A percentile compares a stretch with the other conserved stretches of the same genome.
Evolutionary conservation across 2,329 filamentous ascomycete genomes (phyloP).

Genomic region (Hansfordia pulvinata): DNA sequence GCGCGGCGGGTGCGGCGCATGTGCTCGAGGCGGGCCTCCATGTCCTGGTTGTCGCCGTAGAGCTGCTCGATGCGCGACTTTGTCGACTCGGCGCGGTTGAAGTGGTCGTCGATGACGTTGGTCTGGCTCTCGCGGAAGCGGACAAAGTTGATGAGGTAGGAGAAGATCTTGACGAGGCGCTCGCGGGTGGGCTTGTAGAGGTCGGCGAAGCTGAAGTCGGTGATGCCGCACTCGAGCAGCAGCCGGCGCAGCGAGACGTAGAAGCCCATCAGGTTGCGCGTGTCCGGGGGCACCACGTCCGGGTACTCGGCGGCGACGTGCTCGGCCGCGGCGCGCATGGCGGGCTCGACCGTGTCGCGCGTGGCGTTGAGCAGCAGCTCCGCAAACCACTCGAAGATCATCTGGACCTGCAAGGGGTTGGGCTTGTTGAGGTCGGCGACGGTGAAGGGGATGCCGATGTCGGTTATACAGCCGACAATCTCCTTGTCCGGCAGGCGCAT

Average conservation of each 20-base stretch:
- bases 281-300: conserved; percentile 77
- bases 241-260: conserved; percentile 72
- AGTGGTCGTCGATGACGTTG: conserved; percentile 78
- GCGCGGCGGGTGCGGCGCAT: conserved; percentile 68
- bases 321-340: conserved; percentile 84
- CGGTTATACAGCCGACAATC: conserved; percentile 92
- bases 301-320: conserved; percentile 74
- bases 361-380: conserved; percentile 89
- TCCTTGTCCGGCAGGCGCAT: conserved; percentile 55
- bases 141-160: conserved; percentile 97
- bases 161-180: conserved; percentile 87
- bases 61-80: conserved; percentile 80
- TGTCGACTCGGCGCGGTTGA: conserved; percentile 77
- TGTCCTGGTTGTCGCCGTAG: conserved; percentile 75
- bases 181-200: conserved; percentile 83
- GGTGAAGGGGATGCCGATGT: conserved; percentile 85
- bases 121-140: conserved; percentile 92
- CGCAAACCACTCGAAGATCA: conserved; percentile 96
- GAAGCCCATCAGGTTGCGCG: conserved; percentile 90
- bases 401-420: conserved; percentile 86
- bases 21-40: conserved; percentile 66
- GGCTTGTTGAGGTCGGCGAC: conserved; percentile 84
- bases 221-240: conserved; percentile 77
- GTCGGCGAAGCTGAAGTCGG: conserved; percentile 87
- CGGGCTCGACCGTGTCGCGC: conserved; percentile 83